Percentiles rank a stretch among this genome's conserved stretches.
These are phyloP conservation scores for Platanthera guangdongensis DNA, from an alignment of 106 monocot genomes.

Conservation along the genomic window DNA sequence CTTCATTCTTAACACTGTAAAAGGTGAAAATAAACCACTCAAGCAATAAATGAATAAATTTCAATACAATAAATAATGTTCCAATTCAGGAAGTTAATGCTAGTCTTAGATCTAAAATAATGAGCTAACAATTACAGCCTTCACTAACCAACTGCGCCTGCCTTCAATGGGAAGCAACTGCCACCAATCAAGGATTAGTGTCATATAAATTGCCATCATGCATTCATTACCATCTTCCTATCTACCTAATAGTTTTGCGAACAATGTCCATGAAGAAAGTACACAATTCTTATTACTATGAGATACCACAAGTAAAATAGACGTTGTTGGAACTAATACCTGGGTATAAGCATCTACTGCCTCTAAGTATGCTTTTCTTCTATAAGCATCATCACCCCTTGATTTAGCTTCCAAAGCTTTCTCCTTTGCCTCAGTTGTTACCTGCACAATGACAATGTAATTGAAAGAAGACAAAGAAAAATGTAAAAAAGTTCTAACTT, in stretches of 20 bases:
- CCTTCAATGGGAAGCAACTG: neutral
- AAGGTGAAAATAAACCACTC: no score
- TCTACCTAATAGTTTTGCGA: neutral
- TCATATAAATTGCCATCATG: neutral
- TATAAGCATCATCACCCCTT: constrained; percentile 86
- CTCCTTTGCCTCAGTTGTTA: constrained; percentile 57
- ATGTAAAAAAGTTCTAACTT: neutral
- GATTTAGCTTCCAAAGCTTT: constrained; percentile 79
- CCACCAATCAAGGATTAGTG: neutral
- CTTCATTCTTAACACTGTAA: no score
- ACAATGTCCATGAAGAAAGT: no score
- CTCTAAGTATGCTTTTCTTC: constrained; percentile 49
- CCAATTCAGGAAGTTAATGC: no score
- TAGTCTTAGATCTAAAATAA: no score
- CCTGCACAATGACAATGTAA: constrained; percentile 31
- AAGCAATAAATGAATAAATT: no score
- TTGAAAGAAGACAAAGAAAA: neutral
- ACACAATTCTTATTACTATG: neutral
- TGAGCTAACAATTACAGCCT: neutral
- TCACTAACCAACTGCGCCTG: neutral
- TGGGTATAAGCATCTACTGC: constrained; percentile 95
- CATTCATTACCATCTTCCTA: neutral
- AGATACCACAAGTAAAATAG: neutral
- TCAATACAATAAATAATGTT: no score
- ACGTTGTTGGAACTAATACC: constrained; percentile 27